Percentiles rank a stretch among this genome's conserved stretches.
Conservation (phyloP, 495 filamentous ascomycete genomes). For the Amorphotheca resinae region DNA sequence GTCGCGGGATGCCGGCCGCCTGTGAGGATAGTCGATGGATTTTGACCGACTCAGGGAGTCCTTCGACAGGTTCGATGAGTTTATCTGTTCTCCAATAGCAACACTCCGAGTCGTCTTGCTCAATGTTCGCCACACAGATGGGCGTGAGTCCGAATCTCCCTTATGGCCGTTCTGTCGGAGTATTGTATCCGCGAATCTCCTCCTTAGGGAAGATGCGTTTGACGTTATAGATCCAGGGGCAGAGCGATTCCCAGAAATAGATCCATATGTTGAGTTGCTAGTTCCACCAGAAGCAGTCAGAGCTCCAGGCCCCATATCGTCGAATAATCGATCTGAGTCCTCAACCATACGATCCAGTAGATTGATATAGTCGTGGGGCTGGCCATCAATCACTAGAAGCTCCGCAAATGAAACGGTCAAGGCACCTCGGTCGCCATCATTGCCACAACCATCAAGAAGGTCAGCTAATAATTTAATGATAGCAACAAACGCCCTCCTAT, state of each 20-base stretch:
- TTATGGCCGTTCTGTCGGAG: slow-evolving; percentile 66
- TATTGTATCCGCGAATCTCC: slow-evolving; percentile 63
- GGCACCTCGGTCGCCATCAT: slow-evolving; percentile 84
- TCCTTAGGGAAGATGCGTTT: slow-evolving; percentile 72
- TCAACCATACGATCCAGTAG: slow-evolving; percentile 86
- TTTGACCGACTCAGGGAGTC: slow-evolving; percentile 56
- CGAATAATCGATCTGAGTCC: slow-evolving; percentile 80
- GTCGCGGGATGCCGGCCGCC: slow-evolving; percentile 55
- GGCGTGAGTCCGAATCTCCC: slow-evolving; percentile 48
- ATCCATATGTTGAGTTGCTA: slow-evolving; percentile 28
- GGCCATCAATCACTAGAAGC: slow-evolving; percentile 63
- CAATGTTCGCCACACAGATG: slow-evolving; percentile 75
- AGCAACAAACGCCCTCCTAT: slow-evolving; percentile 73
- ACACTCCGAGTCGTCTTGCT: slow-evolving; percentile 64
- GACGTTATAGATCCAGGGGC: slow-evolving; percentile 38
- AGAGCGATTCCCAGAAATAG: slow-evolving; percentile 34
- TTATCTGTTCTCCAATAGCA: slow-evolving; percentile 38
- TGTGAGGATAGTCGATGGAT: slow-evolving; percentile 55
- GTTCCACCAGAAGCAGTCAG: slow-evolving; percentile 18
- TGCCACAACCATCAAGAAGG: slow-evolving; percentile 84
- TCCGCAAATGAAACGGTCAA: slow-evolving; percentile 87
- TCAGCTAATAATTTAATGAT: slow-evolving; percentile 79
- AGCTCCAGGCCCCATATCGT: slow-evolving; percentile 43
- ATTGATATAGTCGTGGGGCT: slow-evolving; percentile 74
- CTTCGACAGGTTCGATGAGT: slow-evolving; percentile 47